Base-by-base conservation (phyloP, 2,329 filamentous ascomycete genomes). In the Stagonosporopsis tanaceti region DNA sequence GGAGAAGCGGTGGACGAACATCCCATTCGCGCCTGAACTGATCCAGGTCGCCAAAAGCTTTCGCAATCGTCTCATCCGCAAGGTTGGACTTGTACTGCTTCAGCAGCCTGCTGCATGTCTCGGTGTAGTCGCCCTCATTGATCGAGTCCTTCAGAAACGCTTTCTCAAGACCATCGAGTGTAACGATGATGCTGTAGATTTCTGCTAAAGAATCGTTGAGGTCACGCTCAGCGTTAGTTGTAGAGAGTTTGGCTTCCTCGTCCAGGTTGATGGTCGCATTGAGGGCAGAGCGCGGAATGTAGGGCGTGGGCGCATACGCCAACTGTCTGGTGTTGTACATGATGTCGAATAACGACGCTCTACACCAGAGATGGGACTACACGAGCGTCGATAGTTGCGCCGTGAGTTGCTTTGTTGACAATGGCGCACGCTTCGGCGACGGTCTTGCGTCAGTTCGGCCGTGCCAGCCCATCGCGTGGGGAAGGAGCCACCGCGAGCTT, bases 81-180 rank as follows among this genome's bases (percentile, higher is more conserved):
- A 99, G 80, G 61, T 96, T 93, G 56, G 93, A 96, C 77, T 94
- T 96, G 82, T 99, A 99, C 80, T 99, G 95, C 78, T 97, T 96
- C 68, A 99, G 79, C 58, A 97, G 86, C 37, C 95, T 87, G 73
- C 93, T 91, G 82, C 96, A 99, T 64, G 95, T 97, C 73, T 98
- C 95, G 1, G 93, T 96, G 77, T 99, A 99, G 70, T 97, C 94
- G 50, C 85, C 84, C 78, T 98, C 95, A 6, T 90, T 87, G 47
- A 99, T 89, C 22, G 93, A 94, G 82, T 99, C 95, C 73, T 97
- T 96, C 37, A 99, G 86, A 73, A 97, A 99, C 0, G 94, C 96
- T 76, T 96, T 97, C 72, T 99, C 95, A 1, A 99, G 85, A 63
- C 96, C 93, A 74, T 99, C 95, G 3, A 99, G 83, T 0, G 95